Evolutionary conservation across 1,284 basidiomycete species (phyloP).

Genomic region (Somion occarium): DNA sequence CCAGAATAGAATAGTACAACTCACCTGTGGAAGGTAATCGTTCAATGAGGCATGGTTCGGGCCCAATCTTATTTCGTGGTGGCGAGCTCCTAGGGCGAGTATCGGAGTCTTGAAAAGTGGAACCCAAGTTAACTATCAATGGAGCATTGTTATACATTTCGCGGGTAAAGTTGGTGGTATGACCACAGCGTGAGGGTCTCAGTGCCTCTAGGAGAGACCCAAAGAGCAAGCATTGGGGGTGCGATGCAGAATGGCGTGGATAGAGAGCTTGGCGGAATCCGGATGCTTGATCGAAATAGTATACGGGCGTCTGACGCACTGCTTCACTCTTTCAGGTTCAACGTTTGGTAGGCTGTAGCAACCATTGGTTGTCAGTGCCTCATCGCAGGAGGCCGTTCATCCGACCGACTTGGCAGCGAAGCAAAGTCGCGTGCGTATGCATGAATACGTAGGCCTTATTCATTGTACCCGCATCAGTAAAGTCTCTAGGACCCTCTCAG

Average conservation of each 20-base stretch:
- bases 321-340: too few species aligned
- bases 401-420: too few species aligned
- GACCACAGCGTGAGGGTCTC: not conserved
- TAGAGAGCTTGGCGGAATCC: too few species aligned
- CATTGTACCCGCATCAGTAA: too few species aligned
- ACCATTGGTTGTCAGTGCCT: too few species aligned
- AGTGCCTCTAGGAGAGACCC: not conserved
- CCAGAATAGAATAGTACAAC: constrained; percentile 18
- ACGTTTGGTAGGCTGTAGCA: too few species aligned
- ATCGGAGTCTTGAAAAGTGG: constrained; percentile 15
- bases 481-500: too few species aligned
- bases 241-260: not conserved
- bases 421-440: too few species aligned
- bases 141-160: constrained; percentile 54
- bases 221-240: not conserved
- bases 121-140: constrained; percentile 17
- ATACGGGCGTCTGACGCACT: too few species aligned
- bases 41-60: constrained; percentile 56
- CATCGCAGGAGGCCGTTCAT: too few species aligned
- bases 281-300: too few species aligned
- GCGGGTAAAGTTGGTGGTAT: constrained; percentile 5
- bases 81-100: constrained; percentile 14
- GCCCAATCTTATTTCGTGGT: constrained; percentile 30
- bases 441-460: too few species aligned
- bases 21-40: constrained; percentile 63